These are phyloP conservation scores for Lycium ferocissimum DNA, from an alignment of 257 asterid species.

Conservation along the genomic window DNA sequence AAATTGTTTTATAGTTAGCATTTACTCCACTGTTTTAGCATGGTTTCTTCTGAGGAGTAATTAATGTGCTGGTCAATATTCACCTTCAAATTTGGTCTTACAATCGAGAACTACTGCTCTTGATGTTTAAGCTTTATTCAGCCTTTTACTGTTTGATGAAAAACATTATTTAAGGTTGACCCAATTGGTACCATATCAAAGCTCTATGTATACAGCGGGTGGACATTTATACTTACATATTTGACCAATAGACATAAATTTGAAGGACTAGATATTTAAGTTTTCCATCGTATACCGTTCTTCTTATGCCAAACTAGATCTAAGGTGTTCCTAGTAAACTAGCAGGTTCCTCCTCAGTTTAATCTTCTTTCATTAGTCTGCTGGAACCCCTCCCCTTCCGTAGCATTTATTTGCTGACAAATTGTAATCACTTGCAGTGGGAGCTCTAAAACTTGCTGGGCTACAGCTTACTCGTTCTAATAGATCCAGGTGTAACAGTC, in stretches of 20 bases:
- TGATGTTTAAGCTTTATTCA: background rate
- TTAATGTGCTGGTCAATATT: background rate
- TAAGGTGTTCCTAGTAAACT: background rate
- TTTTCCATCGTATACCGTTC: background rate
- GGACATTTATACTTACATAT: background rate
- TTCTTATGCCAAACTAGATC: background rate
- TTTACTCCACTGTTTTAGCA: background rate
- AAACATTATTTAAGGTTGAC: background rate
- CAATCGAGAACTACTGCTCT: too few relatives aligned
- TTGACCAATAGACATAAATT: constrained; percentile 1
- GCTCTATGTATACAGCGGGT: background rate
- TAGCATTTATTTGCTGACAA: constrained; percentile 25
- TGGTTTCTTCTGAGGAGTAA: background rate
- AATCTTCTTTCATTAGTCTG: background rate
- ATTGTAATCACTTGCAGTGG: constrained; percentile 55
- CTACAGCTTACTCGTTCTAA: constrained; percentile 53
- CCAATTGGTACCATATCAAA: background rate
- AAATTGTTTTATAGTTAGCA: background rate
- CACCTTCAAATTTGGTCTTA: background rate
- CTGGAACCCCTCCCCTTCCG: background rate
- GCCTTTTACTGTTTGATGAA: constrained; percentile 9
- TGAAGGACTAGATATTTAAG: background rate
- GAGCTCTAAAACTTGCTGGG: constrained; percentile 57
- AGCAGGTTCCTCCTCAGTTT: background rate
- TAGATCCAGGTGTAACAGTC: constrained; percentile 54